Base-by-base conservation (phyloP, 2,329 filamentous ascomycete genomes). In the Thyridium curvatum region DNA sequence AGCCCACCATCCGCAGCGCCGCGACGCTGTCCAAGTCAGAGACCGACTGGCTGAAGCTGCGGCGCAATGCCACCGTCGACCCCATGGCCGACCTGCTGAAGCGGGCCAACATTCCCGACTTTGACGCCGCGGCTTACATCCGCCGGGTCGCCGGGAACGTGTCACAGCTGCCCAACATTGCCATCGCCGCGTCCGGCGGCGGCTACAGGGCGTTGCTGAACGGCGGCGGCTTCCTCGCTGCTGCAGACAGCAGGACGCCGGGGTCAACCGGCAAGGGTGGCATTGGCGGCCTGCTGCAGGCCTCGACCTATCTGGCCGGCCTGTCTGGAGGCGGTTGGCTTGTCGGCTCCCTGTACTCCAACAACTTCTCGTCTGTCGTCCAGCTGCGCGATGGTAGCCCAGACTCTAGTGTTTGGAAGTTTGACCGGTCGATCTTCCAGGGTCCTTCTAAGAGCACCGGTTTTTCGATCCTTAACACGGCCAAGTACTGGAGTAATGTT, bases 141-240 rank as follows among this genome's bases (percentile, higher is more conserved):
- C 71, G 81, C 39, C 64, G 63, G 2, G 59, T 77, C 43, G 61
- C 78, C 43, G 59, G 76, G 21, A 81, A 82, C 58, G 86, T 55
- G 82, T 54, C 38, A 42, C 60, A 64, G 18, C 58, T 72, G 44
- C 71, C 71, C 38, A 72, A 70, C 48, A 80, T 94, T 44, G 87
- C 72, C 13, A 76, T 94, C 45, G 86, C 88, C 10, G 68, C 85
- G 33, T 93, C 86, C 0, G 88, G 88, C 12, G 89, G 89, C 55
- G 89, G 89, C 29, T 94, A 93, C 58, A 74, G 89, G 41, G 88
- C 89, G n/a, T 70, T 94, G 65, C 69, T 90, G 66, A 91, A 85
- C 54, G 88, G 86, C 30, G 89, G 82, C 13, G 89, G 89, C 43
- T 83, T 82, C 32, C 51, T 94, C 13, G 77, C 84, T 21, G 89